phyloP scores from a whole-genome alignment of 805 yeast species.

The Candida ovalis region DNA sequence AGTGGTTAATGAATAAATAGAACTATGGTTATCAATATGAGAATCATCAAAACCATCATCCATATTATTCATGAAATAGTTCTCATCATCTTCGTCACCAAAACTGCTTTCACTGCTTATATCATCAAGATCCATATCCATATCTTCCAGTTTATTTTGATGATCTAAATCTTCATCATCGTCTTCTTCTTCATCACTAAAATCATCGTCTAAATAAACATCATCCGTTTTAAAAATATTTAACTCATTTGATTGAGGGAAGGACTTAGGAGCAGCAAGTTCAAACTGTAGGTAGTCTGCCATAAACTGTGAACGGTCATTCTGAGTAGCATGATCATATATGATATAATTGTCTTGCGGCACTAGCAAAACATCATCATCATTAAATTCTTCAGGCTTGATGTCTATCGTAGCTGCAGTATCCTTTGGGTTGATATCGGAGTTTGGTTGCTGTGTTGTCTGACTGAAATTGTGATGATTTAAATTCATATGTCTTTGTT shows the following conservation, averaged over 20 bases:
- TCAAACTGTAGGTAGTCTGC: slow-evolving; percentile 28
- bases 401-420: slow-evolving; percentile 7
- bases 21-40: slow-evolving; percentile 11
- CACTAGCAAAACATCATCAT: slow-evolving; percentile 27
- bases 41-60: background rate
- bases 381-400: slow-evolving; percentile 2
- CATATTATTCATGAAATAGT: slow-evolving; percentile 17
- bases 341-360: slow-evolving; percentile 29
- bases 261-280: slow-evolving; percentile 22
- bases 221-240: slow-evolving; percentile 31
- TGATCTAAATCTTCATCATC: slow-evolving; percentile 27
- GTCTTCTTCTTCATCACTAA: slow-evolving; percentile 30
- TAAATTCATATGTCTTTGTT: slow-evolving; percentile 1
- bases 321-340: slow-evolving; percentile 20
- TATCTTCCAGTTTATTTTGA: slow-evolving; percentile 26
- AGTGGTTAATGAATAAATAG: slow-evolving; percentile 27
- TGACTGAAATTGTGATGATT: background rate
- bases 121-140: slow-evolving; percentile 32
- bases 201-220: slow-evolving; percentile 27
- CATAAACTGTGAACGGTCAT: slow-evolving; percentile 22
- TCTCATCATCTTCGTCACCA: slow-evolving; percentile 20
- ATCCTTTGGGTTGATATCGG: slow-evolving; percentile 14
- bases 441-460: slow-evolving; percentile 1
- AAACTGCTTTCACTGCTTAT: slow-evolving; percentile 24
- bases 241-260: slow-evolving; percentile 31